These are phyloP conservation scores for Salvia rosmarinus DNA, from an alignment of 257 asterid species.

Conservation along the genomic window DNA sequence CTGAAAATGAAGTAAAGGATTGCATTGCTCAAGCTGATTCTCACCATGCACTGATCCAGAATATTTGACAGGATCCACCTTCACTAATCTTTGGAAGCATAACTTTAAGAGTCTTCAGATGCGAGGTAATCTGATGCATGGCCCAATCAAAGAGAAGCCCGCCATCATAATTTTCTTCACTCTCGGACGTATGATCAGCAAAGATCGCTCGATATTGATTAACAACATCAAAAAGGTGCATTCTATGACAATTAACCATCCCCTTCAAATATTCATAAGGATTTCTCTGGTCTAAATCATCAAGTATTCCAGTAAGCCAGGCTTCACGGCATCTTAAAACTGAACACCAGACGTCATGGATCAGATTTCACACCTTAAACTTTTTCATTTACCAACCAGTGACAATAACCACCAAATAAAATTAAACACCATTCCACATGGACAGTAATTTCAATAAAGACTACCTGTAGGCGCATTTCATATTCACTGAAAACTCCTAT, in stretches of 20 bases:
- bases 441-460: neutral
- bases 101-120: constrained; percentile 77
- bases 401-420: constrained; percentile 18
- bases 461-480: constrained; percentile 97
- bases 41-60: constrained; percentile 96
- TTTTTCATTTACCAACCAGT: neutral
- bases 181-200: constrained; percentile 91
- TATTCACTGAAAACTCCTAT: constrained; percentile 93
- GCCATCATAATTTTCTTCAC: constrained; percentile 94
- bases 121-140: constrained; percentile 90
- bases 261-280: constrained; percentile 96
- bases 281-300: constrained; percentile 92
- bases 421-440: constrained; percentile 11
- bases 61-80: constrained; percentile 96
- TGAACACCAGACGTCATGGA: constrained; percentile 41
- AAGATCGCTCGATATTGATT: constrained; percentile 98
- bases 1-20: too few species aligned
- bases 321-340: constrained; percentile 98
- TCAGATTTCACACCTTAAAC: constrained; percentile 35
- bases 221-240: constrained; percentile 95
- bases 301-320: constrained; percentile 92
- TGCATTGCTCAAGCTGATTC: constrained; percentile 31
- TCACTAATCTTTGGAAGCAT: constrained; percentile 97
- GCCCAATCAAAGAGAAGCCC: constrained; percentile 99
- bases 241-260: constrained; percentile 86